Conservation (phyloP, 1,284 basidiomycete species). For the Chalciporus sp. region DNA sequence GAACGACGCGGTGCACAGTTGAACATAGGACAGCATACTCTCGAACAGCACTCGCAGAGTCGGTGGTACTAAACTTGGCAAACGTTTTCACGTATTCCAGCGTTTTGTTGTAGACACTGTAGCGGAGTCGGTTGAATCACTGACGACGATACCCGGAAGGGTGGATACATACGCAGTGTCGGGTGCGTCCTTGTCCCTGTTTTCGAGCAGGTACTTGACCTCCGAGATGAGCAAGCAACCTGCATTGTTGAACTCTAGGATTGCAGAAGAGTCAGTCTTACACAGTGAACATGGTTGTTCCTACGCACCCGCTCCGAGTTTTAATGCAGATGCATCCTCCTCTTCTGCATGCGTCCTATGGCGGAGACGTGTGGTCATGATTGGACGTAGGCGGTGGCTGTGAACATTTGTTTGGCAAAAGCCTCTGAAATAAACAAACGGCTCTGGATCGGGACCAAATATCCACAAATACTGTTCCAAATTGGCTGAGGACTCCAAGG, state of each 20-base stretch:
- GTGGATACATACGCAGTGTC: conserved; percentile 71
- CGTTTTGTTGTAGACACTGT: conserved; percentile 90
- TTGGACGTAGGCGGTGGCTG: conserved; percentile 9
- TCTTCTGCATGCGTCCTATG: conserved; percentile 54
- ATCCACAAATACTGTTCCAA: no score
- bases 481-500: no score
- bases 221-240: conserved; percentile 91
- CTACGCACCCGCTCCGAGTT: conserved; percentile 49
- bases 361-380: conserved; percentile 49
- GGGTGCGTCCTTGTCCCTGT: conserved; percentile 80
- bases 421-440: conserved; percentile 30
- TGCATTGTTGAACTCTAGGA: conserved; percentile 84
- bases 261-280: background rate
- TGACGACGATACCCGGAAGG: no score
- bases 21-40: conserved; percentile 51
- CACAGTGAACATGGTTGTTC: background rate
- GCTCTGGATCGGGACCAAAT: background rate
- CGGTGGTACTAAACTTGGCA: conserved; percentile 85
- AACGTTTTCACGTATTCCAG: conserved; percentile 91
- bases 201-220: conserved; percentile 87
- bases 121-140: background rate
- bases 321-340: conserved; percentile 55
- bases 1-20: background rate
- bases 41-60: conserved; percentile 86
- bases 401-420: conserved; percentile 32